Evolutionary conservation across 805 yeast genomes (phyloP), one percentile per base, ranked within the genome.

Genomic region (Lipomyces sp.): DNA sequence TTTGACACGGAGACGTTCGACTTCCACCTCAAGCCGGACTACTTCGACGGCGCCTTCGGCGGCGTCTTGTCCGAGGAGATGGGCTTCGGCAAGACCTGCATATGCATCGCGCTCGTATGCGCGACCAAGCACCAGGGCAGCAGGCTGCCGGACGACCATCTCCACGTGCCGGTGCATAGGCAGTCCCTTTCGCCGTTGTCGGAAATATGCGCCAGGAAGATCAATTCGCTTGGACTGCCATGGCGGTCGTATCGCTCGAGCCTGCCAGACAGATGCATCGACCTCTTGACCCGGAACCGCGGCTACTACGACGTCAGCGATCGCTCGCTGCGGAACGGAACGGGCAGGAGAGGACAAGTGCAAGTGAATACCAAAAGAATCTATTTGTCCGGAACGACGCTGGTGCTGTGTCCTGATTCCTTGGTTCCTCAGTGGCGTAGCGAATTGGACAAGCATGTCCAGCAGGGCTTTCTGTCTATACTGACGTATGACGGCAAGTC

Each of bases 61-160:
- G 86, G 85, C 0, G 78, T 81, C 4, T 63, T 81, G 14, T 84
- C 84, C 1, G 86, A 81, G 51, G 80, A 80, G 72, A 81, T 81
- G 85, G 86, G 86, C 0, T 67, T 79, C 37, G 57, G 86, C 0
- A 81, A 81, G 61, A 81, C 86, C 0, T 72, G 80, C 43, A 80
- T 81, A 4, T 79, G 83, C 58, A 65, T 81, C 24, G 78, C 82
- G 2, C 66, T 81, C 43, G 72, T 83, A 0, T 76, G 83, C 55
- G 59, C 76, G 6, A 75, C 88, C 0, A 79, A 76, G 55, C 67
- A 64, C 58, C 84, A 83, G 43, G 61, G 74, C 1, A 72, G 84
- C 0, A 65, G 65, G 33, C 68, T 72, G 2, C 83, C 84, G 0
- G 61, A 60, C 2, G n/a, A 29, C 28, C 28, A 29, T 24, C 22